Base-by-base conservation (phyloP, 2,329 filamentous ascomycete species). In the Fusarium poae region DNA sequence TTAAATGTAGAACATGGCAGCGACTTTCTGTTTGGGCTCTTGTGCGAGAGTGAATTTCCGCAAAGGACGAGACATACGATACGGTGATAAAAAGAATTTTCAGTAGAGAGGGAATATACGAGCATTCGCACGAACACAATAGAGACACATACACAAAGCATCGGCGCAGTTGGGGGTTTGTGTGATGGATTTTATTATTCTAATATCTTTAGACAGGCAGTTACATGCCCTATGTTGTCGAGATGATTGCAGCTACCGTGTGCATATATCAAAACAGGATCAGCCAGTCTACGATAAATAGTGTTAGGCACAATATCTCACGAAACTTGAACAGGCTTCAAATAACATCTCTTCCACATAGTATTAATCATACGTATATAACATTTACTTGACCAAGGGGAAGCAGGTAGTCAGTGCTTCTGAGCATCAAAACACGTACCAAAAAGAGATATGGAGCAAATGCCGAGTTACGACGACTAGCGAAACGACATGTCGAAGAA, bases 1-100 rank as follows among this genome's bases (percentile, higher is more conserved):
- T 43, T 50, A 40, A 51, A 55, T 63, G 66, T 65, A 67, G 57
- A 50, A 51, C 62, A 69, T 61, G 65, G 21, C 52, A 66, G 66
- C 66, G 63, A 57, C 35, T 57, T 23, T 62, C 35, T 44, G n/a
- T 43, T 51, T 45, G 39, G 34, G 29, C 30, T 49, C 50, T 57
- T 44, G 32, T 52, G 25, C 56, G 51, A 35, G 56, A 51, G 48
- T 25, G 25, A 39, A 27, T 30, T 51, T 27, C 55, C 50, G 32
- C 25, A 20, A 15, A 32, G 56, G 44, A n/a, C 34, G 20, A n/a
- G 23, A 15, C 37, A 37, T 27, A 56, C 29, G 34, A 37, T 27
- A 56, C 29, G 37, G 42, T 34, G 29, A 42, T 37, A 51, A 65
- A 60, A 65, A 65, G 52, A 65, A 34, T 30, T 35, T 40, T 51